phyloP scores from a whole-genome alignment of 208 protist species.

The Leishmania mexicana region DNA sequence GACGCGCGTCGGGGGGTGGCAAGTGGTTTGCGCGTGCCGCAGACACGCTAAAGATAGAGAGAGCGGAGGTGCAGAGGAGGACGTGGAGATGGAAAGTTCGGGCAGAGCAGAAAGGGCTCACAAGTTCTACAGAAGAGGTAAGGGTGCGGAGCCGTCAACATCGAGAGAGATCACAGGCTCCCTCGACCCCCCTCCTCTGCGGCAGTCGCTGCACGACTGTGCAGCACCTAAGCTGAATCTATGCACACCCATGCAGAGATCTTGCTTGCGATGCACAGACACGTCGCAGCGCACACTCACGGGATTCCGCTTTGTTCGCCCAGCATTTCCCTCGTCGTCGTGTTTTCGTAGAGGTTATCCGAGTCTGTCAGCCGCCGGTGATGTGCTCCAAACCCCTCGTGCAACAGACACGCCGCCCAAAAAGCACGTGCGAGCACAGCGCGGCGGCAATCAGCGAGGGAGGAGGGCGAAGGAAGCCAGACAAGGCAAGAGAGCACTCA shows the following conservation, averaged over 20 bases:
- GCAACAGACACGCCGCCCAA: neutral
- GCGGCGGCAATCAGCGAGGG: neutral
- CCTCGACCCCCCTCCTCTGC: neutral
- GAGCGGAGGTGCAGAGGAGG: neutral
- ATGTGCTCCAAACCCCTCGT: neutral
- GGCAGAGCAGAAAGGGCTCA: neutral
- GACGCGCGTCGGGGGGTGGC: neutral
- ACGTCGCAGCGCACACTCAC: neutral
- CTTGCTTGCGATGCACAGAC: neutral
- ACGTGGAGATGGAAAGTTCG: neutral
- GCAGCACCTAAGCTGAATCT: neutral
- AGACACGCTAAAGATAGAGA: neutral
- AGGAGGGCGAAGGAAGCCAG: neutral
- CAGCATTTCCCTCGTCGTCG: neutral
- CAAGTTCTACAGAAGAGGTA: neutral
- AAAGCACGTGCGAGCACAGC: neutral
- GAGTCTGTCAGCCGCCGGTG: neutral
- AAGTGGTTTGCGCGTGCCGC: neutral
- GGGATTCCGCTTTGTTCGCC: neutral
- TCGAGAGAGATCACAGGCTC: neutral
- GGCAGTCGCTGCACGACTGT: neutral
- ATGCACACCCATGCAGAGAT: neutral
- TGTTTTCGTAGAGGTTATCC: neutral
- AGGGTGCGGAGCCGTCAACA: neutral
- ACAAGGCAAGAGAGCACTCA: conserved; percentile 10